Percentiles rank a stretch among this genome's conserved stretches.
Evolutionary conservation across 1,284 basidiomycete species (phyloP).

Genomic region (Inonotus obliquus): DNA sequence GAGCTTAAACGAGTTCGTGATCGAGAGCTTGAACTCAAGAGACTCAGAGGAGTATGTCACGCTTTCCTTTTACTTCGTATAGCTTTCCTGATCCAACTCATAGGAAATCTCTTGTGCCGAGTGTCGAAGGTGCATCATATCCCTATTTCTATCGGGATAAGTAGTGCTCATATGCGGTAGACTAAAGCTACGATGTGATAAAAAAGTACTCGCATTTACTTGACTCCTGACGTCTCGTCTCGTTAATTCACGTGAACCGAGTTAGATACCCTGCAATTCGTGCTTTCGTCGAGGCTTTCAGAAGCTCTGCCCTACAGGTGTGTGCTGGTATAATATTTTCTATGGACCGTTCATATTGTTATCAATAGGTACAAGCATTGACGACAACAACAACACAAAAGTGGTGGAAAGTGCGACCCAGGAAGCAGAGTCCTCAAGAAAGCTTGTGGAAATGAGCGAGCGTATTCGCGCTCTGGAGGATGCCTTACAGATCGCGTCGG

Average conservation of each 20-base stretch:
- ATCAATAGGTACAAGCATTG: too few species aligned
- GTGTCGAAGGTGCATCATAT: conserved; percentile 14
- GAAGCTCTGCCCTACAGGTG: conserved; percentile 21
- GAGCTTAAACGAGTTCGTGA: too few species aligned
- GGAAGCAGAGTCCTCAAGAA: conserved; percentile 14
- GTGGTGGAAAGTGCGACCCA: conserved; percentile 13
- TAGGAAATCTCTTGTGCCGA: conserved; percentile 17
- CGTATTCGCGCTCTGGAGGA: conserved; percentile 22
- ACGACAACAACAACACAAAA: neutral
- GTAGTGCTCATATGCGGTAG: neutral
- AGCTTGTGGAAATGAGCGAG: conserved; percentile 20
- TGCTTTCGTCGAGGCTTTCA: conserved; percentile 8
- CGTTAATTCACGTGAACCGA: too few species aligned
- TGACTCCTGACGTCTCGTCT: too few species aligned
- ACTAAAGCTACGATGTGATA: conserved; percentile 16
- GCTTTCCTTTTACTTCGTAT: too few species aligned
- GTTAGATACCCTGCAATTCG: conserved; percentile 12
- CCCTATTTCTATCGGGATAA: neutral
- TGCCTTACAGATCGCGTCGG: conserved; percentile 17
- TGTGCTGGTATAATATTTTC: too few species aligned
- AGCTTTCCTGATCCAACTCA: too few species aligned
- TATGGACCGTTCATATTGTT: neutral
- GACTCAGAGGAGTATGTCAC: too few species aligned
- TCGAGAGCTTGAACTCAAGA: conserved; percentile 11
- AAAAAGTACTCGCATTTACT: too few species aligned